Conservation (phyloP, 495 filamentous ascomycete genomes). For the Penicillium atrosanguineum region DNA sequence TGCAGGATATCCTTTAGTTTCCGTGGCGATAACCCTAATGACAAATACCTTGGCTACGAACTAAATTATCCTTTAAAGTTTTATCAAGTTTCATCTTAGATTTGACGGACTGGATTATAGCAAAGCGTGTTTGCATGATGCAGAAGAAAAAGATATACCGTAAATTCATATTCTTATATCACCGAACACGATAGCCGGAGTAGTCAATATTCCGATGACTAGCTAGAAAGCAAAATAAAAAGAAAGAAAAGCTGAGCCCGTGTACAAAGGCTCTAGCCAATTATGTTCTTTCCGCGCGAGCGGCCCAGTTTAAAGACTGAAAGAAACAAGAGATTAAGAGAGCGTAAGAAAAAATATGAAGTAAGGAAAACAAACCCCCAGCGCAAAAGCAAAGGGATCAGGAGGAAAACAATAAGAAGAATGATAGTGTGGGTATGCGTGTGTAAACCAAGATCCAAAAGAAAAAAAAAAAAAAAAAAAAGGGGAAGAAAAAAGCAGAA, state of each 20-base stretch:
- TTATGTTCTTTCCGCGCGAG: conserved; percentile 38
- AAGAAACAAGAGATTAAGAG: conserved; percentile 7
- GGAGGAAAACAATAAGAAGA: conserved; percentile 14
- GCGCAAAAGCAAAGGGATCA: conserved; percentile 2
- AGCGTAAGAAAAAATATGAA: conserved; percentile 9
- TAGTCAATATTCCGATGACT: not conserved
- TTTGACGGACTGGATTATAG: not conserved
- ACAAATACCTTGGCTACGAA: not conserved
- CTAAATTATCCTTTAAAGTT: no score
- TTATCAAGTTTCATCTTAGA: no score
- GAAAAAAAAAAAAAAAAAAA: conserved; percentile 1
- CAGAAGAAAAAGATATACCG: not conserved
- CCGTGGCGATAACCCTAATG: not conserved
- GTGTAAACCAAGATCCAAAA: conserved; percentile 4
- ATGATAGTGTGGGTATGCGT: not conserved
- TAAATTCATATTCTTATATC: not conserved
- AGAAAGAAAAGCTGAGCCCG: conserved; percentile 8
- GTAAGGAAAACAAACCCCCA: conserved; percentile 3
- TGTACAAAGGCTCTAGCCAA: conserved; percentile 21
- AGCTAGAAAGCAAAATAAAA: conserved; percentile 8
- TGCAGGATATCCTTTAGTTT: conserved; percentile 7
- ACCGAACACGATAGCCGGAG: not conserved
- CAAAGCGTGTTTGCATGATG: not conserved
- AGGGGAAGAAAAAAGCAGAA: conserved; percentile 2
- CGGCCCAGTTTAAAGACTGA: conserved; percentile 20